Conservation (phyloP, 2,329 filamentous ascomycete genomes). For the Fusarium verticillioides region DNA sequence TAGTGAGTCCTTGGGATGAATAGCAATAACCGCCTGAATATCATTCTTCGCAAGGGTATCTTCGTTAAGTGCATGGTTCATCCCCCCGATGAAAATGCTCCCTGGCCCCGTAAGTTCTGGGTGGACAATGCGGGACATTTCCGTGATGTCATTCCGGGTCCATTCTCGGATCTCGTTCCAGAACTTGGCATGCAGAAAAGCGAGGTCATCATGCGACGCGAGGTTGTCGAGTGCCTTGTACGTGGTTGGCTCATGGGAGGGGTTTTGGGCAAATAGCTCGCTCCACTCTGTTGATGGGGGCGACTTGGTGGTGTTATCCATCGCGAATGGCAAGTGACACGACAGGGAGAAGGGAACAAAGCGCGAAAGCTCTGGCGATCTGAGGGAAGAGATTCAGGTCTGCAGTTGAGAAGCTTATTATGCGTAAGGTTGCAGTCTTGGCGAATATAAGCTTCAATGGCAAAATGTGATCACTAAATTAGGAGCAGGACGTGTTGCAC, state of each 20-base stretch:
- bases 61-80: constrained; percentile 2
- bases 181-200: background rate
- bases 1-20: background rate
- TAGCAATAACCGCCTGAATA: background rate
- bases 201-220: background rate
- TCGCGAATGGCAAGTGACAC: background rate
- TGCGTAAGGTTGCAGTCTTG: background rate
- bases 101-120: background rate
- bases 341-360: accelerated
- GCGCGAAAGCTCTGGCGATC: accelerated
- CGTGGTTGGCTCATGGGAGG: background rate
- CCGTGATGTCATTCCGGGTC: background rate
- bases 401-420: background rate
- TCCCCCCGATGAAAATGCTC: background rate
- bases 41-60: background rate
- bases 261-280: background rate
- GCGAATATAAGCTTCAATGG: background rate
- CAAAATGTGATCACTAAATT: background rate
- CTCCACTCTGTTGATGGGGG: background rate
- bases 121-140: background rate
- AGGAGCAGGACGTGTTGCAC: no score
- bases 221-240: constrained; percentile 1
- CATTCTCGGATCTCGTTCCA: constrained; percentile 1
- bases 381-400: background rate
- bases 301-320: background rate